Percentiles rank a stretch among this genome's conserved stretches.
phyloP scores from a whole-genome alignment of 2,329 filamentous ascomycete genomes.

The Arthrobotrys entomopaga region DNA sequence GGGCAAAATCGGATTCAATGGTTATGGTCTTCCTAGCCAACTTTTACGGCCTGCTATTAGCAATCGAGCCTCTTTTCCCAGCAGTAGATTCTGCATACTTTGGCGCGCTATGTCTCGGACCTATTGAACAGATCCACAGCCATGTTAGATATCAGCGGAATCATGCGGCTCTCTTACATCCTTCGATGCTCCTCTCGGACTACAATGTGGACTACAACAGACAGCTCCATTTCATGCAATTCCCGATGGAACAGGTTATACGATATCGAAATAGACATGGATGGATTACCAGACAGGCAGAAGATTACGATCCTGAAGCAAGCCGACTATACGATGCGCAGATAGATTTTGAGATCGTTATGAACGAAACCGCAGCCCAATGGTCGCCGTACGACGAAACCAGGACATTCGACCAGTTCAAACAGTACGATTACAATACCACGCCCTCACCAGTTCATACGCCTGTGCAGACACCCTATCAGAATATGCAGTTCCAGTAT shows the following conservation, averaged over 20 bases:
- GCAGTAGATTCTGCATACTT: slow-evolving; percentile 91
- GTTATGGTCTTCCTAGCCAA: slow-evolving; percentile 87
- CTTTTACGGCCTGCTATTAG: slow-evolving; percentile 87
- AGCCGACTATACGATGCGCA: slow-evolving; percentile 47
- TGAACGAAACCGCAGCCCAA: slow-evolving; percentile 50
- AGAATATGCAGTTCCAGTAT: slow-evolving; percentile 48
- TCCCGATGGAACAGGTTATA: slow-evolving; percentile 47
- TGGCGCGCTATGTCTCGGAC: slow-evolving; percentile 78
- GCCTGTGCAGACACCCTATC: slow-evolving; percentile 38
- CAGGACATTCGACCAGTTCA: slow-evolving; percentile 51
- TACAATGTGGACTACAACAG: slow-evolving; percentile 51
- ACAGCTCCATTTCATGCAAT: slow-evolving; percentile 43
- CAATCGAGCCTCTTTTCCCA: slow-evolving; percentile 89
- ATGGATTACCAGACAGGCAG: slow-evolving; percentile 38
- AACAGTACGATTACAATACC: slow-evolving; percentile 52
- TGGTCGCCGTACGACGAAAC: slow-evolving; percentile 53
- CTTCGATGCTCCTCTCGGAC: slow-evolving; percentile 50
- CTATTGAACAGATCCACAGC: slow-evolving; percentile 83
- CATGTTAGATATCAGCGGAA: slow-evolving; percentile 45
- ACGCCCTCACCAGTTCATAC: slow-evolving; percentile 47
- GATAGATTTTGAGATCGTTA: slow-evolving; percentile 52
- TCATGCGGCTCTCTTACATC: slow-evolving; percentile 43
- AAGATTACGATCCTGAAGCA: slow-evolving; percentile 47
- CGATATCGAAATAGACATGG: slow-evolving; percentile 49
- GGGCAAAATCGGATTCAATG: slow-evolving; percentile 77